Evolutionary conservation across 371 early-diverging fungal genomes (phyloP).

Genomic region (Apophysomyces sp.): DNA sequence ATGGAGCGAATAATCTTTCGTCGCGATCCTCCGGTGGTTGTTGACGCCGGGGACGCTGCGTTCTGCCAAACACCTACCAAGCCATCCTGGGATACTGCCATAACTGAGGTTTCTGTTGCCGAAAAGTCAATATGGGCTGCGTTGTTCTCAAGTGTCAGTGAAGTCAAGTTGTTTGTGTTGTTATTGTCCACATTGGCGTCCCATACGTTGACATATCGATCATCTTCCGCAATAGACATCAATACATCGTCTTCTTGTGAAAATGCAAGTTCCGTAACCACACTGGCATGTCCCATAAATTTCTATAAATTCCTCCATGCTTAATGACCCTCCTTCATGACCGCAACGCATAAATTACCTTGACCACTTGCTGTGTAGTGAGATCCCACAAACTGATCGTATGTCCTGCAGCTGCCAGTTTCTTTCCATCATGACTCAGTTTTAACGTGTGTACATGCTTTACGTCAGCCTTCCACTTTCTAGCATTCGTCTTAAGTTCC

Average conservation of each 20-base stretch:
- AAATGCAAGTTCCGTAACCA: slow-evolving; percentile 58
- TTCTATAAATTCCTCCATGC: slow-evolving; percentile 25
- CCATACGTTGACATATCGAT: slow-evolving; percentile 80
- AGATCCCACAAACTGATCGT: slow-evolving; percentile 69
- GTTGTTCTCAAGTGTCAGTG: slow-evolving; percentile 67
- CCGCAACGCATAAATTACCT: slow-evolving; percentile 19
- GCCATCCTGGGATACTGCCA: slow-evolving; percentile 77
- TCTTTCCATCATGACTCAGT: slow-evolving; percentile 60
- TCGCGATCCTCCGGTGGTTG: slow-evolving; percentile 23
- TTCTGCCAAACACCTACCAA: slow-evolving; percentile 72
- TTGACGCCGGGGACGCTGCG: slow-evolving; percentile 31
- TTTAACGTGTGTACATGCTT: slow-evolving; percentile 57
- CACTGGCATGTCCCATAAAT: slow-evolving; percentile 76
- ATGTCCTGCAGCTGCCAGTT: slow-evolving; percentile 64
- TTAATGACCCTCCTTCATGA: not conserved
- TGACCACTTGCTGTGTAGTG: slow-evolving; percentile 45
- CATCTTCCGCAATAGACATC: slow-evolving; percentile 72
- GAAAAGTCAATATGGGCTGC: slow-evolving; percentile 55
- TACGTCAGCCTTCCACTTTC: slow-evolving; percentile 63
- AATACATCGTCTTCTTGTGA: slow-evolving; percentile 57
- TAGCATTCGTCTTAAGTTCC: slow-evolving; percentile 2
- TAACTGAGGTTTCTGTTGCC: slow-evolving; percentile 47
- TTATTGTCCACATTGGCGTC: slow-evolving; percentile 55
- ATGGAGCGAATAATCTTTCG: slow-evolving; percentile 62
- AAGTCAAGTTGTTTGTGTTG: slow-evolving; percentile 53